These are phyloP conservation scores for Penicillium sp. DNA, from an alignment of 2,329 filamentous ascomycete species.

Conservation along the genomic window DNA sequence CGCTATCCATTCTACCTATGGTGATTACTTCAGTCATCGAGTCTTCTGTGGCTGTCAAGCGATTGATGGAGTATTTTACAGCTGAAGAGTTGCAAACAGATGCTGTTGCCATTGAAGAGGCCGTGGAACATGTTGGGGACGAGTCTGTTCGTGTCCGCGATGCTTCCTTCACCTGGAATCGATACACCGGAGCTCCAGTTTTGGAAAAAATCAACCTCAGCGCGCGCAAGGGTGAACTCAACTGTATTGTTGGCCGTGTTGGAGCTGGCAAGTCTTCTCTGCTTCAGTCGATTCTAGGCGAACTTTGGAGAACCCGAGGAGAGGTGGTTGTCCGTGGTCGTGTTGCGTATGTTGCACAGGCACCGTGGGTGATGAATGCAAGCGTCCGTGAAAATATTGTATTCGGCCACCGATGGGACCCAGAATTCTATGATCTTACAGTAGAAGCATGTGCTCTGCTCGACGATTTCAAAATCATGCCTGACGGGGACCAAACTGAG, in stretches of 20 bases:
- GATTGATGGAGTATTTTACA: constrained; percentile 75
- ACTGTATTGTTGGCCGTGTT: constrained; percentile 90
- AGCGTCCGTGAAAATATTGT: constrained; percentile 96
- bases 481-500: constrained; percentile 92
- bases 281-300: constrained; percentile 78
- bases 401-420: constrained; percentile 91
- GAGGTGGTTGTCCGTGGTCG: constrained; percentile 74
- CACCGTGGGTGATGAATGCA: constrained; percentile 95
- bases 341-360: constrained; percentile 86
- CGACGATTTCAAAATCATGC: constrained; percentile 86
- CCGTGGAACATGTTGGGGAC: constrained; percentile 71
- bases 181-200: constrained; percentile 61
- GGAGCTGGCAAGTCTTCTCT: constrained; percentile 92
- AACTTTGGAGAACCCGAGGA: constrained; percentile 83
- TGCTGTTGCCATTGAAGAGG: constrained; percentile 64
- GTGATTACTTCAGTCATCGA: constrained; percentile 96
- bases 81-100: constrained; percentile 87
- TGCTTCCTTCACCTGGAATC: constrained; percentile 91
- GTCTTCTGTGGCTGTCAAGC: constrained; percentile 82
- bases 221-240: constrained; percentile 86
- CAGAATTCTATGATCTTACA: constrained; percentile 88
- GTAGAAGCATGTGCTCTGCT: constrained; percentile 82
- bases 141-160: constrained; percentile 78
- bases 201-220: constrained; percentile 81
- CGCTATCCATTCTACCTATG: constrained; percentile 90